These are phyloP conservation scores for Eucalyptus camaldulensis DNA, from an alignment of 345 rosid genomes.

Conservation along the genomic window DNA sequence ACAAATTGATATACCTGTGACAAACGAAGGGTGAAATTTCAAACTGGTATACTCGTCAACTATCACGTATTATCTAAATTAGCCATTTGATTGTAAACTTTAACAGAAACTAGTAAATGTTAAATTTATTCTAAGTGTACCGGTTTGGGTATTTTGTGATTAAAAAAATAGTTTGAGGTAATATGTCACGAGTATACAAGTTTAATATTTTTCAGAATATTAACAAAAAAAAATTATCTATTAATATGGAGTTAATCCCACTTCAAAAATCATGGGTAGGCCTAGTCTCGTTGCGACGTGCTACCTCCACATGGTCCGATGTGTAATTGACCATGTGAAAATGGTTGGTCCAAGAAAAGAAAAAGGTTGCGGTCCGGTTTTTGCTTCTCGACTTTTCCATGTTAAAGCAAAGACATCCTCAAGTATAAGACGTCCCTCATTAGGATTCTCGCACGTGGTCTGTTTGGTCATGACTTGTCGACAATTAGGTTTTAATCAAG, in stretches of 20 bases:
- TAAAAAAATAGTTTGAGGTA: too few relatives aligned
- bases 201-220: too few relatives aligned
- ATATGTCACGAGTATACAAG: rapidly evolving
- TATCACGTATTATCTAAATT: too few relatives aligned
- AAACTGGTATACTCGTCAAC: rapidly evolving
- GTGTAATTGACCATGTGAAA: not conserved
- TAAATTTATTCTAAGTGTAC: too few relatives aligned
- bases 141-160: not conserved
- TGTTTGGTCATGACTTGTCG: not conserved
- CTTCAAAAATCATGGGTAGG: not conserved
- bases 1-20: too few relatives aligned
- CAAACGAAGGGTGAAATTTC: rapidly evolving
- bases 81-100: too few relatives aligned
- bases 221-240: not conserved
- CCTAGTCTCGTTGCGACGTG: not conserved
- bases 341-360: not conserved
- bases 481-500: not conserved
- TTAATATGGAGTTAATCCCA: not conserved
- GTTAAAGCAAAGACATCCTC: not conserved
- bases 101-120: not conserved
- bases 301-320: not conserved
- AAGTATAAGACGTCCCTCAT: not conserved
- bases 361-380: not conserved
- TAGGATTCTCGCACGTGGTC: not conserved
- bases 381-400: not conserved